Conservation (phyloP, 1,284 basidiomycete genomes). For the Ustilago bromivora region DNA sequence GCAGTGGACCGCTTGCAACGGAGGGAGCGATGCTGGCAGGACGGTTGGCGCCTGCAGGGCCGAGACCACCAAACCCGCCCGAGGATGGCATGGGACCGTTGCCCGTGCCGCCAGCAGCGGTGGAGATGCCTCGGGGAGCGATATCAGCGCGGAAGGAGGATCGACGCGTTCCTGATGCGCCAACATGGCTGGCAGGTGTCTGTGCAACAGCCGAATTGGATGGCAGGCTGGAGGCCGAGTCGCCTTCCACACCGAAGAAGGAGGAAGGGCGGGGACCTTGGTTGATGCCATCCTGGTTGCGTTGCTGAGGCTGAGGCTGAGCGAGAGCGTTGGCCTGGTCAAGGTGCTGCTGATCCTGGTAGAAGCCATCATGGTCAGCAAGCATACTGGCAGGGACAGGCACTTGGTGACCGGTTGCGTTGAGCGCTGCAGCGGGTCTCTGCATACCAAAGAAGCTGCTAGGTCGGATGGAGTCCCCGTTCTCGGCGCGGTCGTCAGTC, state of each 20-base stretch:
- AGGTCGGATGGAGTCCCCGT: slow-evolving; percentile 32
- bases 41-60: slow-evolving; percentile 48
- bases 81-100: slow-evolving; percentile 52
- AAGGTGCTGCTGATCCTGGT: slow-evolving; percentile 39
- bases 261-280: slow-evolving; percentile 47
- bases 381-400: slow-evolving; percentile 41
- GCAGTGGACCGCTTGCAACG: slow-evolving; percentile 71
- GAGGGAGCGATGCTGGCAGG: slow-evolving; percentile 63
- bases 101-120: slow-evolving; percentile 56
- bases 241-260: slow-evolving; percentile 48
- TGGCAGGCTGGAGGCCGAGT: slow-evolving; percentile 24
- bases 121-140: slow-evolving; percentile 47
- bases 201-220: slow-evolving; percentile 9
- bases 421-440: slow-evolving; percentile 47
- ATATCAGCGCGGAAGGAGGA: slow-evolving; percentile 40
- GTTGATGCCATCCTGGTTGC: slow-evolving; percentile 15
- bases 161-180: slow-evolving; percentile 17
- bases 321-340: slow-evolving; percentile 21
- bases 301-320: slow-evolving; percentile 29
- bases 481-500: slow-evolving; percentile 23
- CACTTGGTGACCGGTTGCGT: slow-evolving; percentile 42
- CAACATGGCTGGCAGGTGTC: slow-evolving; percentile 16
- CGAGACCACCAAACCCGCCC: slow-evolving; percentile 47
- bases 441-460: slow-evolving; percentile 64
- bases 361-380: slow-evolving; percentile 41